These are phyloP conservation scores for Lepidium aucheri DNA, from an alignment of 345 rosid species.

Conservation along the genomic window DNA sequence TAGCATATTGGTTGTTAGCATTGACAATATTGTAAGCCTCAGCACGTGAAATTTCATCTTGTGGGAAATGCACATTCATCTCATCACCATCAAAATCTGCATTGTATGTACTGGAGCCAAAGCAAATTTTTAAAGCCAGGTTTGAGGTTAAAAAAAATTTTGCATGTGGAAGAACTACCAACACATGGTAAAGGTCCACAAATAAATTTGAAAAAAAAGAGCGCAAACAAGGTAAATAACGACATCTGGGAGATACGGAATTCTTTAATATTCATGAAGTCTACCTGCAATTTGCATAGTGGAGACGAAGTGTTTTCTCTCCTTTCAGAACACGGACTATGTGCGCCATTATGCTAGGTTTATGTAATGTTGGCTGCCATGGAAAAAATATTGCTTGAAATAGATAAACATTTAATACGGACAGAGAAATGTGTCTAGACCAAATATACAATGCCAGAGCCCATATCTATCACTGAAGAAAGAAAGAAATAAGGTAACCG, in stretches of 20 bases:
- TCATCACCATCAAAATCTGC: slow-evolving; percentile 99
- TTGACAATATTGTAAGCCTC: slow-evolving; percentile 97
- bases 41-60: slow-evolving; percentile 98
- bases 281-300: slow-evolving; percentile 99
- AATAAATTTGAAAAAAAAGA: not conserved
- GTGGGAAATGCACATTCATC: slow-evolving; percentile 99
- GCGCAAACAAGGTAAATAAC: not conserved
- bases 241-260: not conserved
- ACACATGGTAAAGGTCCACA: not conserved
- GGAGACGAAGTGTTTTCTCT: slow-evolving; percentile 96
- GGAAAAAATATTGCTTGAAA: not conserved
- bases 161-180: not conserved
- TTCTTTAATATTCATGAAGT: slow-evolving; percentile 1
- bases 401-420: slow-evolving; percentile 11
- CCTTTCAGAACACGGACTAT: slow-evolving; percentile 85
- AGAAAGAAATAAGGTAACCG: not conserved
- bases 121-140: slow-evolving; percentile 8
- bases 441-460: not conserved
- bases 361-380: slow-evolving; percentile 96
- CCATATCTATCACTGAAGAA: not conserved
- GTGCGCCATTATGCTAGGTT: slow-evolving; percentile 98
- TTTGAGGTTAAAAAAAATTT: not conserved
- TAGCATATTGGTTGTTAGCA: slow-evolving; percentile 93
- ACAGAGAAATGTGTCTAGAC: not conserved
- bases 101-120: slow-evolving; percentile 76